Evolutionary conservation across 2,329 filamentous ascomycete genomes (phyloP), one percentile per base, ranked within the genome.

Genomic region (Cladophialophora carrionii): DNA sequence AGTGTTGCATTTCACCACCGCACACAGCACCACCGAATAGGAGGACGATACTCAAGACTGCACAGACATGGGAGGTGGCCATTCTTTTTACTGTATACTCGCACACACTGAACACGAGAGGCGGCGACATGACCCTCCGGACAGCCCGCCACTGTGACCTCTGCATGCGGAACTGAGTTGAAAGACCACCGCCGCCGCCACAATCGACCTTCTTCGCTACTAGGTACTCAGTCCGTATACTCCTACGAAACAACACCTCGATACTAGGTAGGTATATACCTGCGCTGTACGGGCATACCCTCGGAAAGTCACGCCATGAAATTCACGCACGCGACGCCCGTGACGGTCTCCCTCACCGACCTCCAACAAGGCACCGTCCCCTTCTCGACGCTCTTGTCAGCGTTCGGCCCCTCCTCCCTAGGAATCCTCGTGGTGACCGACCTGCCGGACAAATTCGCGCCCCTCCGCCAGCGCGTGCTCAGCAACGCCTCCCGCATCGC

Each of bases 401-500:
- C 95, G 0, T 98, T 99, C 75, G 95, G 95, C 0, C 92, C 93
- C 1, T 87, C 90, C 29, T 96, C 92, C 1, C 82, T 98, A 12
- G 95, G 95, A 0, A 96, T 99, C 59, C 88, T 99, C 62, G 81
- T 98, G n/a, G 93, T 99, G 55, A 92, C 90, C 75, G 91, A 92
- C 74, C 85, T 98, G 0, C 91, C 92, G 0, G 68, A 83, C 5
- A 82, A 86, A 59, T 99, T 96, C 72, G 78, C 84, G 14, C 78
- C 84, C n/a, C 80, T 97, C 51, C 86, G 95, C 66, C 85, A 85
- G 65, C 85, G 85, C 65, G 84, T 96, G 1, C 83, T 99, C 6
- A 95, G 91, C 0, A 95, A 95, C 75, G 88, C 92, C 3, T 96
- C 92, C 0, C 95, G 96, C 75, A 86, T 98, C 46, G 95, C 91